Evolutionary conservation across 2,329 filamentous ascomycete genomes (phyloP).

Genomic region (Pleoardoris graminearum): DNA sequence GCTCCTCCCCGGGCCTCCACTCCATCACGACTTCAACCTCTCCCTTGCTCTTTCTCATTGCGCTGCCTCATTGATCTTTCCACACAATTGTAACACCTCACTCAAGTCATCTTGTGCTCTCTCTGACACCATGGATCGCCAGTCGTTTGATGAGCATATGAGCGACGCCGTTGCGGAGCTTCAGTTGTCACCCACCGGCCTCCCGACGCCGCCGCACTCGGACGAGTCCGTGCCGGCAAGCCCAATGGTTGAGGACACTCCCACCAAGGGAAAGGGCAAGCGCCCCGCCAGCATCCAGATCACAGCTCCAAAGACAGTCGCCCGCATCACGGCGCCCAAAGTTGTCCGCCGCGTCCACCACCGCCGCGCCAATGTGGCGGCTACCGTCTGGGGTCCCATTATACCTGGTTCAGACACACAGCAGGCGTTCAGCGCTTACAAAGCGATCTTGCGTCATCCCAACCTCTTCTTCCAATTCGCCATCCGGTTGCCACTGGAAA

Average conservation of each 20-base stretch:
- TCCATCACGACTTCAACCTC: no score
- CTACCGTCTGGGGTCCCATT: constrained; percentile 22
- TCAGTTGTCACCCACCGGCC: no score
- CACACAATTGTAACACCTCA: no score
- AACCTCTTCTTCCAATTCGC: constrained; percentile 44
- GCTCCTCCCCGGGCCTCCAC: no score
- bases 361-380: constrained; percentile 27
- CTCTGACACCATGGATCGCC: no score
- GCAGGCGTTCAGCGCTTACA: constrained; percentile 39
- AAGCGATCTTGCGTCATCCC: constrained; percentile 39
- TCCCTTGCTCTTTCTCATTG: no score
- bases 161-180: no score
- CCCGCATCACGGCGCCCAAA: constrained; percentile 8
- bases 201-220: no score
- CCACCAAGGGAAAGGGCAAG: constrained; percentile 24
- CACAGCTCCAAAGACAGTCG: neutral
- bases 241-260: constrained; percentile 8
- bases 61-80: no score
- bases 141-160: no score
- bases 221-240: neutral
- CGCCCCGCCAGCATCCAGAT: constrained; percentile 17
- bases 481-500: constrained; percentile 25
- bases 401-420: neutral
- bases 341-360: constrained; percentile 29
- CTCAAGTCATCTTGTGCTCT: no score